Evolutionary conservation across 2,329 filamentous ascomycete genomes (phyloP), one percentile per base, ranked within the genome.

Genomic region (Dactylellina cionopaga): DNA sequence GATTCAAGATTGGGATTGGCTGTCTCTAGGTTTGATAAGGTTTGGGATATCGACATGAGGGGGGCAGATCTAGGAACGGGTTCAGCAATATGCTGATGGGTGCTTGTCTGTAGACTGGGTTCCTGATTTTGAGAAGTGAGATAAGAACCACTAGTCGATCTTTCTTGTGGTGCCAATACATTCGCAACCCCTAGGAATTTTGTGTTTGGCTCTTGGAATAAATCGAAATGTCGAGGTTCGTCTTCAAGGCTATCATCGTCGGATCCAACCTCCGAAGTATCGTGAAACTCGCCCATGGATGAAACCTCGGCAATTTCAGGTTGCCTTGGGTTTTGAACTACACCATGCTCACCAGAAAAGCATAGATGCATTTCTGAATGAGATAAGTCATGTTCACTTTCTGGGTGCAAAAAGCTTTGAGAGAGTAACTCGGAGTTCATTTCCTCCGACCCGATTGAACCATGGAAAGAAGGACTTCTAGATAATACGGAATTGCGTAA

Each of bases 131-230:
- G 64, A 11, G 6, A 37, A 13, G 11, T 1, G 17, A 29, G 17
- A 4, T 29, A 4, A 9, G 22, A 19, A 6, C 29, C 29, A 31
- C 3, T 19, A 27, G 11, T 17, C 17, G 29, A 25, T 2, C 9
- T 27, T 33, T n/a, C 33, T 27, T 51, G 29, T 9, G 24, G 11
- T 13, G 29, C n/a, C 5, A 22, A 17, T 9, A 33, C 25, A 13
- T 22, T 35, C 22, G 43, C 59, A 10, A 71, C 51, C 5, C 66
- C 66, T 5, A 63, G 27, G 22, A 71, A 71, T 19, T 71, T 71
- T 10, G 66, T 71, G 29, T 71, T 71, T n/a, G 58, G 66, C 25
- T 71, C 66, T 46, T 63, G 66, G 37, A 58, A 64, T 11, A 71
- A 39, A 35, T 71, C 66, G 35, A 71, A 44, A 19, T 59, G 35